Conservation (phyloP, 1,284 basidiomycete species). For the Stygiomarasmius scandens region DNA sequence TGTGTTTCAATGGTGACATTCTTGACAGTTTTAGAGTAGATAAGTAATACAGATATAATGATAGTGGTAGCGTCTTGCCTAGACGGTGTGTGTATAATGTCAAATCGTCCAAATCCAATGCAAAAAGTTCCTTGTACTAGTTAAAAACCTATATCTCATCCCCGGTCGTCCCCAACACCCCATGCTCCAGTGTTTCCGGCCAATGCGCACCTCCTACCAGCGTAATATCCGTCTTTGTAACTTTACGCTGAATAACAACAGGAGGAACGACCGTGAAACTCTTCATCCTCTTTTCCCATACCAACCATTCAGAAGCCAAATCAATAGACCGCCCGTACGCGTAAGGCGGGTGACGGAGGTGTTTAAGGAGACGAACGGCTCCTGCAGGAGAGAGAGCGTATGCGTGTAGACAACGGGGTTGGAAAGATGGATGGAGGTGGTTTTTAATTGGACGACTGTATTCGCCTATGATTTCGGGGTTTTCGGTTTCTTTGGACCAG, state of each 20-base stretch:
- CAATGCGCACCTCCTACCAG: conserved; percentile 6
- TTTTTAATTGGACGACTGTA: conserved; percentile 7
- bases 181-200: conserved; percentile 7
- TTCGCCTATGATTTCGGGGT: not conserved
- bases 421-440: conserved; percentile 6
- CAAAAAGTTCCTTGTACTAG: no score
- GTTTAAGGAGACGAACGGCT: conserved; percentile 4
- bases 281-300: conserved; percentile 5
- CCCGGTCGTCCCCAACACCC: conserved; percentile 7
- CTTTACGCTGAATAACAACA: conserved; percentile 4
- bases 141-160: conserved; percentile 8
- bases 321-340: conserved; percentile 8
- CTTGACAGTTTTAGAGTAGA: no score
- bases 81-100: no score
- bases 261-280: conserved; percentile 10
- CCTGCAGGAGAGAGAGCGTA: conserved; percentile 9
- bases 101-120: no score
- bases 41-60: no score
- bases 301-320: conserved; percentile 6
- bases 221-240: conserved; percentile 8
- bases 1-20: no score
- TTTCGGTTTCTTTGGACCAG: conserved; percentile 6
- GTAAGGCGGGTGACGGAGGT: conserved; percentile 3
- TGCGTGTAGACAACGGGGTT: conserved; percentile 9
- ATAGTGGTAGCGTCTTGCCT: no score